Conservation (phyloP, 495 filamentous ascomycete genomes). For the Thozetella sp. region DNA sequence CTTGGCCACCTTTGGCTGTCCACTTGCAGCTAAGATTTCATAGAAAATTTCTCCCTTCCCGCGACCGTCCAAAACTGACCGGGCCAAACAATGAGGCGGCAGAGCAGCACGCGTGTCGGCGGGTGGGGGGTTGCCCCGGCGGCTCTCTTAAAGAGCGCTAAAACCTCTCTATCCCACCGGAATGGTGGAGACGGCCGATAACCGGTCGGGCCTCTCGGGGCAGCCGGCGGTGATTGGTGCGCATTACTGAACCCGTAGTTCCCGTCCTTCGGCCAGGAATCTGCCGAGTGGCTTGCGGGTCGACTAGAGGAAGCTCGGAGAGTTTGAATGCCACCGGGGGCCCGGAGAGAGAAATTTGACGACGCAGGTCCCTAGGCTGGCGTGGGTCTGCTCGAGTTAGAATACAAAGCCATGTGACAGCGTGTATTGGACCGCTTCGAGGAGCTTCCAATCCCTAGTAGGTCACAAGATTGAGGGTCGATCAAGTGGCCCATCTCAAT, state of each 20-base stretch:
- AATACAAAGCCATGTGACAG: background rate
- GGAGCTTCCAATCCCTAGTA: background rate
- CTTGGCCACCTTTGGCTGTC: no score
- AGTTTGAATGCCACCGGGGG: background rate
- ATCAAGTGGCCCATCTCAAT: background rate
- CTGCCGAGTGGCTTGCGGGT: background rate
- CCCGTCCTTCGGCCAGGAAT: background rate
- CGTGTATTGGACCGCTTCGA: background rate
- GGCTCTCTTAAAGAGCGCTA: no score
- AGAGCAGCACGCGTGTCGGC: no score
- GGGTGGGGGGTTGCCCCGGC: no score
- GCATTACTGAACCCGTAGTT: background rate
- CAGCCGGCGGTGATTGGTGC: conserved; percentile 1
- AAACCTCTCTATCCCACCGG: background rate
- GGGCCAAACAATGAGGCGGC: no score
- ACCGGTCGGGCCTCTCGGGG: background rate
- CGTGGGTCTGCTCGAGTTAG: background rate
- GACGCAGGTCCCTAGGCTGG: background rate
- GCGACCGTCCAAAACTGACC: no score
- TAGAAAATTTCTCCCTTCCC: no score
- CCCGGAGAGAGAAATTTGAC: background rate
- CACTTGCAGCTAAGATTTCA: no score
- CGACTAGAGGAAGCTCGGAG: no score
- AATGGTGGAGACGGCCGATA: background rate
- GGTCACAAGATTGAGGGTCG: background rate